A percentile compares a stretch with the other conserved stretches of the same genome.
Conservation (phyloP, 2,329 filamentous ascomycete species). For the Fusarium domesticum region DNA sequence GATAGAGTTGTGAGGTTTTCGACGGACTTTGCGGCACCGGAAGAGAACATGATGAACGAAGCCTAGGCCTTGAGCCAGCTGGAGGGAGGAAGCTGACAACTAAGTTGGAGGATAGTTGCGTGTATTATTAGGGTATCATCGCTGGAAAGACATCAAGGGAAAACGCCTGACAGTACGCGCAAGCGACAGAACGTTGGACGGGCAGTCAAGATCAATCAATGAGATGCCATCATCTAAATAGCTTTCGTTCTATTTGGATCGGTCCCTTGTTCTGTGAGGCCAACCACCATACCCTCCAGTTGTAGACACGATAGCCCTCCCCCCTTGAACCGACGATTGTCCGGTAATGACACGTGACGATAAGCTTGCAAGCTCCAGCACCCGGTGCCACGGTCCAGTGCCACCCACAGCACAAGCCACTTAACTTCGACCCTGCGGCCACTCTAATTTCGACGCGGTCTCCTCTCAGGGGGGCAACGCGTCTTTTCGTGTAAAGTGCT, state of each 20-base stretch:
- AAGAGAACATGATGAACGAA: conserved; percentile 54
- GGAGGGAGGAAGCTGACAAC: conserved; percentile 31
- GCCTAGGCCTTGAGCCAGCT: conserved; percentile 10
- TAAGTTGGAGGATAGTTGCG: conserved; percentile 33
- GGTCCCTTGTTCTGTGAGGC: too few species aligned
- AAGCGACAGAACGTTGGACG: conserved; percentile 12
- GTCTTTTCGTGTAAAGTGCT: conserved; percentile 21
- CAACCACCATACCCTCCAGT: background rate
- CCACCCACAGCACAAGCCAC: background rate
- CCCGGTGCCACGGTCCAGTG: too few species aligned
- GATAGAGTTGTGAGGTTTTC: conserved; percentile 58
- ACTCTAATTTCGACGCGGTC: conserved; percentile 30
- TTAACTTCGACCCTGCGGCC: conserved; percentile 26
- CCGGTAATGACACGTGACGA: conserved; percentile 19
- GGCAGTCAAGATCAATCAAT: conserved; percentile 17
- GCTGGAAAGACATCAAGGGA: conserved; percentile 31
- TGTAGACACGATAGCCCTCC: conserved; percentile 20
- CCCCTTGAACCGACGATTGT: conserved; percentile 12
- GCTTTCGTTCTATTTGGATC: background rate
- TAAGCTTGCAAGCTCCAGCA: too few species aligned
- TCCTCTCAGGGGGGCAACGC: conserved; percentile 12
- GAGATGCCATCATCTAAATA: conserved; percentile 21
- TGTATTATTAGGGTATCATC: conserved; percentile 50
- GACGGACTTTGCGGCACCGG: conserved; percentile 60
- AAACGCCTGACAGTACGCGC: conserved; percentile 12